Base-by-base conservation (phyloP, 2,329 filamentous ascomycete genomes). In the Pleomassaria siparia region DNA sequence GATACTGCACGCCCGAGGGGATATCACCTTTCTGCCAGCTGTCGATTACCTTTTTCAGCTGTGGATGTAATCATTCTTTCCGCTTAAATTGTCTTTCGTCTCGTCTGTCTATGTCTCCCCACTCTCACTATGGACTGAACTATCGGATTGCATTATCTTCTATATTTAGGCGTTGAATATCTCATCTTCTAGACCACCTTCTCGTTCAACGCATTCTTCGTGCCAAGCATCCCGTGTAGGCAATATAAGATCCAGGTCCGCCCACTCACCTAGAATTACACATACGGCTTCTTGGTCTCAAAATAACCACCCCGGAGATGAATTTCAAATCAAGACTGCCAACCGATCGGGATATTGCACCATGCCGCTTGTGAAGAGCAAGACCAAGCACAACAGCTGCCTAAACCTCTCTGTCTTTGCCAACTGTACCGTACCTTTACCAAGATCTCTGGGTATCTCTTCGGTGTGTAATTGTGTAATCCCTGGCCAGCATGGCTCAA, bases 231-330 rank as follows among this genome's bases (percentile, higher is more conserved):
- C 46, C 16, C 33, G 28, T 29, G 24, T 25, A 20, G n/a, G 37
- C 50, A 53, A 53, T 53, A 50, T 53, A 50, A 15, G 18, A 40
- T 35, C 12, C n/a, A 33, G 16, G 40, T 22, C 42, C 26, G 24
- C 47, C 16, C 32, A 30, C 35, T 55, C 51, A 50, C 51, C 55
- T 53, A 36, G 10, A 26, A 44, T 41, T 40, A 46, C 46, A 7
- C 42, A 32, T 37, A 44, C 35, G 49, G 48, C 37, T 47, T 15
- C 45, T 52, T 44, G 25, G 37, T 28, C 55, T 50, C 41, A 50
- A 58, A 60, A 58, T 55, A 55, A 49, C 42, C 16, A 26, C 44
- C 20, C 26, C 26, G 15, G 43, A 55, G 40, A 59, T 58, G 53
- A 52, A 47, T 6, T 28, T 44, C 47, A 37, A 53, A 50, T 54